Evolutionary conservation across 106 monocot genomes (phyloP), one percentile per base, ranked within the genome.

Genomic region (Acorus gramineus): DNA sequence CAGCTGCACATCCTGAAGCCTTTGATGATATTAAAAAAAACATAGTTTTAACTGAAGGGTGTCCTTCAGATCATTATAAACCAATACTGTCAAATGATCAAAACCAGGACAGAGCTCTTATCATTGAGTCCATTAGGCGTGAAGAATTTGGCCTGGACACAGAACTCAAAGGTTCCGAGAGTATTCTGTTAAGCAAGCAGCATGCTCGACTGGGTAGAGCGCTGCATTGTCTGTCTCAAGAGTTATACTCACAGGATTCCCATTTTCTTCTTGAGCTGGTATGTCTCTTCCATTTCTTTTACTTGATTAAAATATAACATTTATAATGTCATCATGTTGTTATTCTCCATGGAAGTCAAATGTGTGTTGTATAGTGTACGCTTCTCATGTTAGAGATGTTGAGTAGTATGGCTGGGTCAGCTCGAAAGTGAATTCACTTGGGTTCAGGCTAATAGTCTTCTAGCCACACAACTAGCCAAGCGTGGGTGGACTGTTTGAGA

Each of bases 241-340:
- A 98, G 69, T 57, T 98, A 61, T 98, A 92, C 78, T 98, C 98
- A 49, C 88, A 98, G 69, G 98, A 98, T 82, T 98, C 98, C 5
- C 98, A 98, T 81, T 85, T 98, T 67, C 85, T 98, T 69, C 88
- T 98, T 68, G 98, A 98, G 72, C 81, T 98, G 66, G 94, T 95
- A 82, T 70, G 87, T 8, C 55, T 47, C 44, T 11, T 8, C 8
- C 52, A 45, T 3, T 52, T 13, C 9, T 50, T n/a, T 64, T n/a
- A 11, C 47, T 61, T 71, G 28, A 1, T 28, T 28, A 28, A 28
- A 28, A 28, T 28, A 28, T 28, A 28, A 28, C 28, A 28, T 28
- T 28, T 28, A 28, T 28, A 28, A 28, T 28, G 1, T 28, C 28
- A 28, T 28, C 28, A 28, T 28, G 28, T 28, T 28, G 28, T 28